phyloP scores from a whole-genome alignment of 352 stramenopile species.

The Globisporangium echinulatum region DNA sequence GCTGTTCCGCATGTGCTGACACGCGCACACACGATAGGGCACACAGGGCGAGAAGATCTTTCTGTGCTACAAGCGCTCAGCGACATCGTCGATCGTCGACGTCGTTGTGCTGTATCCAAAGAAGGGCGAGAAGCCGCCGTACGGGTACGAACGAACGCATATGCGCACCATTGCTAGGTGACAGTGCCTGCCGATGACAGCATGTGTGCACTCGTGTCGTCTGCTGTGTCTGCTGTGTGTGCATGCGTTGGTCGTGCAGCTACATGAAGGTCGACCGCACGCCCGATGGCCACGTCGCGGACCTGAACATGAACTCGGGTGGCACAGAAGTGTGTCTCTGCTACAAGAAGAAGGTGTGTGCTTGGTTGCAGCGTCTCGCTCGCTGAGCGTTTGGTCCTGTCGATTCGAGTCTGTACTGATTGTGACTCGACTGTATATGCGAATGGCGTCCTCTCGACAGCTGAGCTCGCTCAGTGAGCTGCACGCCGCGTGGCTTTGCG shows the following conservation, averaged over 20 bases:
- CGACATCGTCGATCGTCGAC: constrained; percentile 54
- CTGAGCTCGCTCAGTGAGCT: constrained; percentile 28
- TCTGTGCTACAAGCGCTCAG: constrained; percentile 68
- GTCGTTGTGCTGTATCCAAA: constrained; percentile 68
- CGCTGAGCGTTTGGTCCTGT: too few species aligned
- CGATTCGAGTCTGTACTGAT: background rate
- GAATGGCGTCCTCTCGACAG: constrained; percentile 6
- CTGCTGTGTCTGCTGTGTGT: background rate
- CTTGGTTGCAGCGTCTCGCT: background rate
- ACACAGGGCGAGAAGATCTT: constrained; percentile 80
- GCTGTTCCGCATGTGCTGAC: too few species aligned
- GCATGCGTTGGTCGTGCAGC: constrained; percentile 14
- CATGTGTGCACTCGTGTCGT: background rate
- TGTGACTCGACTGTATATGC: background rate
- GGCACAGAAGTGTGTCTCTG: constrained; percentile 71
- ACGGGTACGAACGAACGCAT: constrained; percentile 33
- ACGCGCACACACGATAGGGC: constrained; percentile 24
- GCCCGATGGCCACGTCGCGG: constrained; percentile 53
- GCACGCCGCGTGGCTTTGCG: constrained; percentile 34
- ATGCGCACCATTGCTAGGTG: background rate
- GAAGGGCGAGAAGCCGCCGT: constrained; percentile 80
- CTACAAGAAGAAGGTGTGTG: constrained; percentile 75
- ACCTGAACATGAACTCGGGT: constrained; percentile 67
- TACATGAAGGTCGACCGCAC: constrained; percentile 77
- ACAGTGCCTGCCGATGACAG: background rate